Evolutionary conservation across 140 eudicot species (phyloP).

Genomic region (Senecio squalidus): DNA sequence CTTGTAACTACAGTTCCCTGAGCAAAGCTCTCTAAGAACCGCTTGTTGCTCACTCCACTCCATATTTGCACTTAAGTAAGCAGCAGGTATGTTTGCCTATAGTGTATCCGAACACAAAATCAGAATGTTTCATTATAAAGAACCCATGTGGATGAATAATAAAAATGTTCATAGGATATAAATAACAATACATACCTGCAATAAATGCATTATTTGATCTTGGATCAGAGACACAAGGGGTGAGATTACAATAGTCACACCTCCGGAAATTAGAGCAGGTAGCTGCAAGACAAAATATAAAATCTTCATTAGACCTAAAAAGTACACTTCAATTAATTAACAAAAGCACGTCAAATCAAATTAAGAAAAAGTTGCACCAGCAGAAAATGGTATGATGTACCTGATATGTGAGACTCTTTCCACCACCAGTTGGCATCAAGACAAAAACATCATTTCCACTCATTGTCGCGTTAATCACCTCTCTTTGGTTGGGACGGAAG

Average conservation of each 20-base stretch:
- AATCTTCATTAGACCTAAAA: no score
- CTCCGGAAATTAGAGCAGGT: slow-evolving; percentile 83
- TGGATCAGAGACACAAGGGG: slow-evolving; percentile 96
- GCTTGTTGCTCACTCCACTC: slow-evolving; percentile 92
- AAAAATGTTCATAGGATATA: slow-evolving; percentile 4
- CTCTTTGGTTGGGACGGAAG: slow-evolving; percentile 95
- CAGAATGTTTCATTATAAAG: neutral
- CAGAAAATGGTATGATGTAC: slow-evolving; percentile 28
- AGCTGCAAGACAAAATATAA: slow-evolving; percentile 46
- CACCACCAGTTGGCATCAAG: slow-evolving; percentile 99
- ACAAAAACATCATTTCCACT: slow-evolving; percentile 89
- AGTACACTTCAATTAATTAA: neutral
- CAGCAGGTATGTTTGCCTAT: slow-evolving; percentile 88
- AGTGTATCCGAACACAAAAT: slow-evolving; percentile 10
- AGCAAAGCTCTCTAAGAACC: slow-evolving; percentile 74
- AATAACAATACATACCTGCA: slow-evolving; percentile 49
- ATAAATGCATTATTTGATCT: slow-evolving; percentile 96
- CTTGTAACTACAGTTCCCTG: slow-evolving; percentile 64
- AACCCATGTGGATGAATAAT: slow-evolving; percentile 6
- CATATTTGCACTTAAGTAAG: slow-evolving; percentile 89
- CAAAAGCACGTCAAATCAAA: neutral
- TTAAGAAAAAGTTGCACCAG: neutral
- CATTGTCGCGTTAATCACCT: slow-evolving; percentile 95
- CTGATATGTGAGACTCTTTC: slow-evolving; percentile 96
- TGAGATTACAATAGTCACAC: slow-evolving; percentile 85